Evolutionary conservation across 2,329 filamentous ascomycete genomes (phyloP), one percentile per base, ranked within the genome.

Genomic region (Colletotrichum filicis): DNA sequence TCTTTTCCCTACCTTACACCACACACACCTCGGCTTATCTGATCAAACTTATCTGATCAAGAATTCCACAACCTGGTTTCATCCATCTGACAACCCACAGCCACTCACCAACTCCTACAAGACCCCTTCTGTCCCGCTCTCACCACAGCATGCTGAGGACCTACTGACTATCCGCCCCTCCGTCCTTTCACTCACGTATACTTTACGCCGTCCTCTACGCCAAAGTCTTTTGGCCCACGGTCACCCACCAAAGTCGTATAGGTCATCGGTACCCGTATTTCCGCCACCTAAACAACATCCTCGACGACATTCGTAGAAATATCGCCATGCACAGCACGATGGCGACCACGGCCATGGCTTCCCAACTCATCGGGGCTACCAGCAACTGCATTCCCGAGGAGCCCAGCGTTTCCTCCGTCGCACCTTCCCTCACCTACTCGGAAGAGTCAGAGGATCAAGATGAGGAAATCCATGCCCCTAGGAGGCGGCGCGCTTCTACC

Each of bases 401-500:
- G 75, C 83, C 85, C 67, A 76, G 78, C 1, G 77, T 85, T 2
- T 85, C 86, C 55, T 91, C 90, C 14, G 82, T 87, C 60, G 89
- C 89, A 1, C 90, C 91, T 1, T 92, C 90, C 1, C 85, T 92
- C 68, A 91, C 89, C 68, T 92, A 89, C 77, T 92, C 90, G 16
- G 89, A 88, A 75, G 87, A 91, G 75, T 91, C 90, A 30, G 90
- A 91, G 76, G 89, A 89, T 71, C 86, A 88, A 68, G 88, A 90
- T 62, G 87, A 88, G 73, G 82, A 83, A 61, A 85, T 85, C 26
- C 78, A 81, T 28, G 59, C 56, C 74, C 80, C 81, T 59, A 88
- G 89, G 58, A 85, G 83, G 35, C 88, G 92, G 66, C 91, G 92
- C 65, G 93, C 92, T 68, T 94, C 92, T 4, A 94, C 92, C 8